These are phyloP conservation scores for Cercospora sp. DNA, from an alignment of 2,329 filamentous ascomycete genomes.

Conservation along the genomic window DNA sequence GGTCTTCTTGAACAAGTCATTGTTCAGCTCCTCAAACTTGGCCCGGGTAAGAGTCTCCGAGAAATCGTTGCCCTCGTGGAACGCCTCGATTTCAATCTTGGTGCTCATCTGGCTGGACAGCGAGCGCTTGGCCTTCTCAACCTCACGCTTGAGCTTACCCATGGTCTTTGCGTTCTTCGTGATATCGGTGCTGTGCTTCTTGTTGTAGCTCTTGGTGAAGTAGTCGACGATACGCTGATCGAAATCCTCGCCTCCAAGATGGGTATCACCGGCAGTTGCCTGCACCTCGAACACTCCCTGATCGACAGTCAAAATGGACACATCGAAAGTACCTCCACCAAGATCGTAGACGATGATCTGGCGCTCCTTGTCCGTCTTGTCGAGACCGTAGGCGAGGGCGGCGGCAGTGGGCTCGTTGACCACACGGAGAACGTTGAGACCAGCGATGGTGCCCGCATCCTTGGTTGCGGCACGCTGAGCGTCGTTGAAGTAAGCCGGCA, in stretches of 20 bases:
- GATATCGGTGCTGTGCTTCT: slow-evolving; percentile 91
- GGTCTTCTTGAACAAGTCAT: slow-evolving; percentile 98
- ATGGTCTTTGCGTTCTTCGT: slow-evolving; percentile 95
- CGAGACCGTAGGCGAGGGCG: slow-evolving; percentile 90
- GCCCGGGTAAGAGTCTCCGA: slow-evolving; percentile 96
- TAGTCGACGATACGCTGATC: slow-evolving; percentile 96
- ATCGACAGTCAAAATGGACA: slow-evolving; percentile 95
- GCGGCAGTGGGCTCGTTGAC: slow-evolving; percentile 98
- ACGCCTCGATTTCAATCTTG: slow-evolving; percentile 81
- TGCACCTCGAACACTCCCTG: slow-evolving; percentile 99
- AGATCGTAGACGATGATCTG: slow-evolving; percentile 96
- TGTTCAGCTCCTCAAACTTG: slow-evolving; percentile 99
- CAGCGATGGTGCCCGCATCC: slow-evolving; percentile 94
- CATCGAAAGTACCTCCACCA: slow-evolving; percentile 98
- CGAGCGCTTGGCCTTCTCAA: slow-evolving; percentile 98
- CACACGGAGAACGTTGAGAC: slow-evolving; percentile 94
- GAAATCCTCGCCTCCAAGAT: slow-evolving; percentile 98
- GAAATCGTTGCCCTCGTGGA: slow-evolving; percentile 96
- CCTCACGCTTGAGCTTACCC: slow-evolving; percentile 99
- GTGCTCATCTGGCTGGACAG: slow-evolving; percentile 55
- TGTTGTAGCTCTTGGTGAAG: slow-evolving; percentile 98
- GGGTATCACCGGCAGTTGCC: slow-evolving; percentile 97
- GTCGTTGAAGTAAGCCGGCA: slow-evolving; percentile 98
- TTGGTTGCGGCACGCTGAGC: slow-evolving; percentile 97
- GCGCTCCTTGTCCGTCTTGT: slow-evolving; percentile 86